A percentile compares a stretch with the other conserved stretches of the same genome.
These are phyloP conservation scores for Scheffersomyces lignosus DNA, from an alignment of 805 yeast species.

Conservation along the genomic window DNA sequence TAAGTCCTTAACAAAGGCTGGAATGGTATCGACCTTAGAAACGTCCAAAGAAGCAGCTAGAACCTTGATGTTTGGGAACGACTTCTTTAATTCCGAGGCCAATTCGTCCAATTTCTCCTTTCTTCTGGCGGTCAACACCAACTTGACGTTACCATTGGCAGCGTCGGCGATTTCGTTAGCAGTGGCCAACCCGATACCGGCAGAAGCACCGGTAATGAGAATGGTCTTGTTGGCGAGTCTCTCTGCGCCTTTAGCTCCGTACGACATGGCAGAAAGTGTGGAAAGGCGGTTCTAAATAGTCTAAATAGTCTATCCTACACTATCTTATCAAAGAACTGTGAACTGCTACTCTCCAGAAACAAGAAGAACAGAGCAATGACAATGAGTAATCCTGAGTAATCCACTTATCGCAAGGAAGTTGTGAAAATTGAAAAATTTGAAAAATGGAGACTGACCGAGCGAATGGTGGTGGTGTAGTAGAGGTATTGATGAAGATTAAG, in stretches of 20 bases:
- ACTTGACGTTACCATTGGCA: constrained; percentile 65
- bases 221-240: constrained; percentile 78
- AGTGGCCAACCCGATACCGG: constrained; percentile 93
- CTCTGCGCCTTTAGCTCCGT: constrained; percentile 72
- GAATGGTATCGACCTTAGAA: constrained; percentile 39
- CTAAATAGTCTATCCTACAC: too few relatives aligned
- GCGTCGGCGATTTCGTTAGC: constrained; percentile 84
- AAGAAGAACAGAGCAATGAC: too few relatives aligned
- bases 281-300: too few relatives aligned
- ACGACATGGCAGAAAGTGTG: constrained; percentile 57
- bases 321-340: too few relatives aligned
- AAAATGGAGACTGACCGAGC: too few relatives aligned
- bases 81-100: constrained; percentile 43
- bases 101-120: constrained; percentile 55
- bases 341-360: too few relatives aligned
- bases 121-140: constrained; percentile 80
- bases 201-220: constrained; percentile 93
- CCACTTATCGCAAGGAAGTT: too few relatives aligned
- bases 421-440: too few relatives aligned
- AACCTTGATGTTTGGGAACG: constrained; percentile 52
- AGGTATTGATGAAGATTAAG: too few relatives aligned
- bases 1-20: constrained; percentile 50
- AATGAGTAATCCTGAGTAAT: too few relatives aligned
- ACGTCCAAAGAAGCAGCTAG: constrained; percentile 59
- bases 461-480: too few relatives aligned